Percentiles rank a stretch among this genome's conserved stretches.
Conservation (phyloP, 1,284 basidiomycete genomes). For the Cryptococcus sp. region DNA sequence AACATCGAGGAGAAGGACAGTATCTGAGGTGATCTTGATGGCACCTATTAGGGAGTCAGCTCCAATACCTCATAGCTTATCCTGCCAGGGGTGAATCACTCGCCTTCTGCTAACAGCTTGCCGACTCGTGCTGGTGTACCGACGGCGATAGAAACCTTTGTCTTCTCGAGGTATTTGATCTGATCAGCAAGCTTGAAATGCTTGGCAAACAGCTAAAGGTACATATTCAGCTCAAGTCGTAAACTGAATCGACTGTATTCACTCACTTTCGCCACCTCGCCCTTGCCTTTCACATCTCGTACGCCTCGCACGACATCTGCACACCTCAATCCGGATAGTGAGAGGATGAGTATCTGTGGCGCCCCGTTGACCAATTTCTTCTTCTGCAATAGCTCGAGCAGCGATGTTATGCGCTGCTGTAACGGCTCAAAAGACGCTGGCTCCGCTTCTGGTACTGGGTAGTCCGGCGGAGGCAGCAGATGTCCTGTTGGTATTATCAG, state of each 20-base stretch:
- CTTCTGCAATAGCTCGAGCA: slow-evolving; percentile 26
- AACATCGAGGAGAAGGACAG: slow-evolving; percentile 50
- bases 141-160: slow-evolving; percentile 51
- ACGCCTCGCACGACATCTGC: slow-evolving; percentile 53
- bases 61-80: no score
- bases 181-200: slow-evolving; percentile 54
- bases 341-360: slow-evolving; percentile 49
- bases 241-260: no score
- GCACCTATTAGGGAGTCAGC: slow-evolving; percentile 33
- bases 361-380: slow-evolving; percentile 25
- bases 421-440: slow-evolving; percentile 8
- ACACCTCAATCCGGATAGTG: slow-evolving; percentile 50
- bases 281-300: slow-evolving; percentile 41
- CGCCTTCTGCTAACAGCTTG: slow-evolving; percentile 49
- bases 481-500: slow-evolving; percentile 27
- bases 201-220: slow-evolving; percentile 51
- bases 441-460: slow-evolving; percentile 10
- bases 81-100: slow-evolving; percentile 6
- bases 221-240: no score
- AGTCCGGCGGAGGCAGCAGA: slow-evolving; percentile 18
- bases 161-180: slow-evolving; percentile 50
- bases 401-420: slow-evolving; percentile 16
- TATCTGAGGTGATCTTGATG: slow-evolving; percentile 43
- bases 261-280: slow-evolving; percentile 53
- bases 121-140: slow-evolving; percentile 53